Evolutionary conservation across 331 rosid species (phyloP).

Genomic region (Erythrophleum ivorense): DNA sequence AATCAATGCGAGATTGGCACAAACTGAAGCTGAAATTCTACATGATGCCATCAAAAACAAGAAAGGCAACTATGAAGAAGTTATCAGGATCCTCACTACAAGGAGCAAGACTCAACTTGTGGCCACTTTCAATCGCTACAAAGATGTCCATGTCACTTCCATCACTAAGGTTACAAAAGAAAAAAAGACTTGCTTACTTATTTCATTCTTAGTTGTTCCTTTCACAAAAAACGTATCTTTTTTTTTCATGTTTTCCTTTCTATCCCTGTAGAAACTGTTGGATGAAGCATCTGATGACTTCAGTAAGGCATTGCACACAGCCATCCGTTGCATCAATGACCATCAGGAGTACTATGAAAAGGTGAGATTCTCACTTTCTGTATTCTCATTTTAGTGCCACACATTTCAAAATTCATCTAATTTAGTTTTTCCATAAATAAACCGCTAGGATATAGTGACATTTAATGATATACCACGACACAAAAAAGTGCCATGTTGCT

Average conservation of each 20-base stretch:
- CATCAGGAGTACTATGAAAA: constrained; percentile 73
- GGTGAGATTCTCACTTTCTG: constrained; percentile 41
- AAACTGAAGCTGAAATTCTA: constrained; percentile 69
- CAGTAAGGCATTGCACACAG: constrained; percentile 58
- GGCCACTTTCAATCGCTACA: constrained; percentile 74
- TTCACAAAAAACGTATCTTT: too few relatives aligned
- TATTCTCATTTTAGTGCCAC: background rate
- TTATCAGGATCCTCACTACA: constrained; percentile 73
- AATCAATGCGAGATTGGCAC: constrained; percentile 58
- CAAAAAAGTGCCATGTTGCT: too few relatives aligned
- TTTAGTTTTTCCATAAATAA: too few relatives aligned
- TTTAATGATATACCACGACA: too few relatives aligned
- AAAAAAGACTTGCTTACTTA: too few relatives aligned
- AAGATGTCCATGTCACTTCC: constrained; percentile 67
- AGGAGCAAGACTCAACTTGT: constrained; percentile 77
- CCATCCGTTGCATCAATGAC: constrained; percentile 71
- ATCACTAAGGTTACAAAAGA: constrained; percentile 64
- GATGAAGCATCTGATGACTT: constrained; percentile 56
- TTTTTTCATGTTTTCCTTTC: background rate
- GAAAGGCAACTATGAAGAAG: constrained; percentile 55
- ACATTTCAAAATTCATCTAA: too few relatives aligned
- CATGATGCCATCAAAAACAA: constrained; percentile 67
- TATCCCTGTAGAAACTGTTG: constrained; percentile 53
- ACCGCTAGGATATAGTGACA: too few relatives aligned
- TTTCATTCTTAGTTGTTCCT: too few relatives aligned